A percentile compares a stretch with the other conserved stretches of the same genome.
Evolutionary conservation across 139 green algal genomes (phyloP).

Genomic region (Auxenochlorella pyrenoidosa): DNA sequence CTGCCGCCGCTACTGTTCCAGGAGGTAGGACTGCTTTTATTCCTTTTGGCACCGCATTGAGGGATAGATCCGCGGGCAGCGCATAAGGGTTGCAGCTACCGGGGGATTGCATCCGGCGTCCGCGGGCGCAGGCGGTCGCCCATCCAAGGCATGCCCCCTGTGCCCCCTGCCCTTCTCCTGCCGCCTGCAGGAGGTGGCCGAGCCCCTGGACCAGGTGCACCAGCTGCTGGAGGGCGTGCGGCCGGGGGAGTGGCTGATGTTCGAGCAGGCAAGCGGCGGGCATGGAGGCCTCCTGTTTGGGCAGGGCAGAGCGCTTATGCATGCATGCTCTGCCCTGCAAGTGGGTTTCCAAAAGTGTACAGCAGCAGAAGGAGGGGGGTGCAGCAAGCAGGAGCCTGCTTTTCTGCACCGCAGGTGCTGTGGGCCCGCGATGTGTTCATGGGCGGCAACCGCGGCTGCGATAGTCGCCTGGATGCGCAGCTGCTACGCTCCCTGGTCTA

Average conservation of each 20-base stretch:
- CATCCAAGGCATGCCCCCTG: too few relatives aligned
- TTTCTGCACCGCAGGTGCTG: not conserved
- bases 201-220: not conserved
- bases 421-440: not conserved
- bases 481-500: not conserved
- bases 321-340: not conserved
- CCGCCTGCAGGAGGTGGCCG: slow-evolving; percentile 1
- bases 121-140: too few relatives aligned
- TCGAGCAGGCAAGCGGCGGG: slow-evolving; percentile 55
- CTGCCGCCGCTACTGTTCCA: slow-evolving; percentile 17
- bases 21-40: not conserved
- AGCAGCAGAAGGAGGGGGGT: not conserved
- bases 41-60: too few relatives aligned
- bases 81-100: too few relatives aligned
- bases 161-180: too few relatives aligned
- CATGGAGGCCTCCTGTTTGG: too few relatives aligned
- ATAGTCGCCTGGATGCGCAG: not conserved
- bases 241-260: slow-evolving; percentile 65
- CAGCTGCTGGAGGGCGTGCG: slow-evolving; percentile 66
- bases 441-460: not conserved
- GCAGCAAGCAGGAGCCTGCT: not conserved
- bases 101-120: too few relatives aligned
- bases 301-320: too few relatives aligned
- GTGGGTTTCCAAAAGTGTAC: not conserved
- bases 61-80: too few relatives aligned